phyloP scores from a whole-genome alignment of 345 rosid genomes.

The Gossypium bickii region DNA sequence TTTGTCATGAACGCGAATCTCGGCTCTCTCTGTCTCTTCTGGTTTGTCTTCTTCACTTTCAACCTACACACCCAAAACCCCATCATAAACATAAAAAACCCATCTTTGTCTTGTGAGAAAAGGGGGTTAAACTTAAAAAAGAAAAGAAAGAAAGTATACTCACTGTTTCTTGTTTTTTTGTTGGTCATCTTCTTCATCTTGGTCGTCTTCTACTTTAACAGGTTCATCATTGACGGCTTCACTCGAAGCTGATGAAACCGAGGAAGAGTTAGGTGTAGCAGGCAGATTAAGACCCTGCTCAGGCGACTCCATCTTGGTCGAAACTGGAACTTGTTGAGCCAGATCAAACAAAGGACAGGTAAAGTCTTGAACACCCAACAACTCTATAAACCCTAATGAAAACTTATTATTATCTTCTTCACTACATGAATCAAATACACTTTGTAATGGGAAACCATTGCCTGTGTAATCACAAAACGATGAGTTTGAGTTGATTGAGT shows the following conservation, averaged over 20 bases:
- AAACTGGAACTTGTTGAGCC: conserved; percentile 18
- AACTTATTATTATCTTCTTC: conserved; percentile 37
- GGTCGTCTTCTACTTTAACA: conserved; percentile 29
- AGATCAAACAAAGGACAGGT: conserved; percentile 35
- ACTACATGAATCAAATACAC: conserved; percentile 37
- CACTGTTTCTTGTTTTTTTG: conserved; percentile 49
- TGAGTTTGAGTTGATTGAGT: conserved; percentile 6
- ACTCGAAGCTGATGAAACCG: conserved; percentile 79
- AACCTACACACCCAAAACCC: conserved; percentile 31
- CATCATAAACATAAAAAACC: not conserved
- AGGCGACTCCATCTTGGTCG: conserved; percentile 39
- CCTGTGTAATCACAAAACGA: conserved; percentile 37
- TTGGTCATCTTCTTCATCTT: conserved; percentile 38
- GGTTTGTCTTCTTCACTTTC: conserved; percentile 69
- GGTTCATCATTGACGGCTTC: conserved; percentile 52
- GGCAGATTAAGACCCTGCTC: conserved; percentile 50
- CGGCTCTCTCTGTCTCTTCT: conserved; percentile 79
- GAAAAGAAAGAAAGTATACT: conserved; percentile 22
- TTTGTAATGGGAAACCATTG: conserved; percentile 31
- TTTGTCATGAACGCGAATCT: conserved; percentile 96
- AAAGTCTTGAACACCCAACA: conserved; percentile 56
- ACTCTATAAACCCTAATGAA: conserved; percentile 72
- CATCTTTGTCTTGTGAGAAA: not conserved
- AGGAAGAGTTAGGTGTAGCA: conserved; percentile 83
- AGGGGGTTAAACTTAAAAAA: not conserved